These are phyloP conservation scores for Corinectria fuckeliana DNA, from an alignment of 2,329 filamentous ascomycete genomes.

Conservation along the genomic window DNA sequence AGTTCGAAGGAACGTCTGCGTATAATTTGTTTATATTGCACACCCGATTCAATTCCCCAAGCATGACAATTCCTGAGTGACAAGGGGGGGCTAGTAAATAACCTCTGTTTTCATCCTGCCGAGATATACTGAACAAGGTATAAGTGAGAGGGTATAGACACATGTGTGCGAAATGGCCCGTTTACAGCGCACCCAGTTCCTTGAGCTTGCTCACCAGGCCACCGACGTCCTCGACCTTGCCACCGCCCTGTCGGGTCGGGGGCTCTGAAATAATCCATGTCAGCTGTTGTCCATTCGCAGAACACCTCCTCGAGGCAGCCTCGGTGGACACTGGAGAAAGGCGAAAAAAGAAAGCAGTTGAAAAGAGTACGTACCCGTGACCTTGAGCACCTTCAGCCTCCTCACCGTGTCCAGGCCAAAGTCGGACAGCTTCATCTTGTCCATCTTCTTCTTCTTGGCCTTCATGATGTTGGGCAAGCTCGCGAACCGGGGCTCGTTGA, in stretches of 20 bases:
- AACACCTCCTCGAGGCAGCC: not conserved
- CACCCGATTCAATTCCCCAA: conserved; percentile 11
- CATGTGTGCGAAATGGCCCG: not conserved
- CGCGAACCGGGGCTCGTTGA: conserved; percentile 96
- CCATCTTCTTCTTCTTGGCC: conserved; percentile 99
- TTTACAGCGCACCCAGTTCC: conserved; percentile 88
- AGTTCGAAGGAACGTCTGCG: not conserved
- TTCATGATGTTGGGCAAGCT: conserved; percentile 99
- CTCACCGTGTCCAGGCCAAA: conserved; percentile 77
- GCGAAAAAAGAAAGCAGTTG: not conserved
- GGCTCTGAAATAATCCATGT: conserved; percentile 67
- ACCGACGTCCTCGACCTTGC: conserved; percentile 97
- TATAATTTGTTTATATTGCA: not conserved
- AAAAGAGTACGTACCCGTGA: conserved; percentile 67
- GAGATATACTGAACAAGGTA: conserved; percentile 8
- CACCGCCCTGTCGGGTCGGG: conserved; percentile 84
- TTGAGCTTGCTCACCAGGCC: conserved; percentile 94
- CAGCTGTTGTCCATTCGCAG: not conserved
- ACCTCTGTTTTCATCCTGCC: conserved; percentile 9
- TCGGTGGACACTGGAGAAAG: not conserved
- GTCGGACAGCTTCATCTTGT: conserved; percentile 88
- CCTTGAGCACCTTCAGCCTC: conserved; percentile 88
- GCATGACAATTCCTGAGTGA: not conserved
- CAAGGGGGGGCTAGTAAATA: not conserved
- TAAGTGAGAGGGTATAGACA: not conserved